These are phyloP conservation scores for Mortierella sp. DNA, from an alignment of 371 early-diverging fungal species.

Conservation along the genomic window DNA sequence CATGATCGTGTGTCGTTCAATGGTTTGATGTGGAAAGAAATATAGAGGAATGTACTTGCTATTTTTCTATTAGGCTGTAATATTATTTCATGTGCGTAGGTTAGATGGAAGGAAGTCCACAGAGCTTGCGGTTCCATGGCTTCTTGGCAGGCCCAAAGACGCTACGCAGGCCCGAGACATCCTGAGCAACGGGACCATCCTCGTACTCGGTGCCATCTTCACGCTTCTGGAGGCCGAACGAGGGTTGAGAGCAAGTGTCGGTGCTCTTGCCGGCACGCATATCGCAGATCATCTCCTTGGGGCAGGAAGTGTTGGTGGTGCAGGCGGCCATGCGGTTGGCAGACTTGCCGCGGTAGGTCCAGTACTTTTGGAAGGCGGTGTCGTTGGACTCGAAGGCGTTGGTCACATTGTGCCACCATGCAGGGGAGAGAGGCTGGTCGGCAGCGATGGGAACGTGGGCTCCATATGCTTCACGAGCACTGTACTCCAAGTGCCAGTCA, in stretches of 20 bases:
- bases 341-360: constrained; percentile 59
- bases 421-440: constrained; percentile 59
- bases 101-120: constrained; percentile 22
- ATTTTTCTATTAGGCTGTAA: not conserved
- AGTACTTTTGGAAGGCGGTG: constrained; percentile 60
- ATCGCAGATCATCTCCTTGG: constrained; percentile 58
- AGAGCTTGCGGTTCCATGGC: constrained; percentile 32
- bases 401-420: constrained; percentile 75
- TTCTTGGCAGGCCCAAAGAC: constrained; percentile 11
- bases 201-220: constrained; percentile 14
- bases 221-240: constrained; percentile 15
- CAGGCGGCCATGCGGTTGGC: constrained; percentile 41
- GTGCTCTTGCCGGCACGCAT: constrained; percentile 64
- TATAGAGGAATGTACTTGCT: not conserved
- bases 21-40: not conserved
- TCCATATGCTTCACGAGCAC: constrained; percentile 64
- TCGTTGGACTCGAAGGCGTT: constrained; percentile 60
- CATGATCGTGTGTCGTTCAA: not conserved
- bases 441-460: constrained; percentile 35
- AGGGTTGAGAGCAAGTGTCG: not conserved
- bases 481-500: constrained; percentile 73
- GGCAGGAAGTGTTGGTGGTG: constrained; percentile 59
- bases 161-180: constrained; percentile 4
- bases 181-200: not conserved
- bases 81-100: not conserved